phyloP scores from a whole-genome alignment of 768 basidiomycete genomes.

The Serendipita vermifera region DNA sequence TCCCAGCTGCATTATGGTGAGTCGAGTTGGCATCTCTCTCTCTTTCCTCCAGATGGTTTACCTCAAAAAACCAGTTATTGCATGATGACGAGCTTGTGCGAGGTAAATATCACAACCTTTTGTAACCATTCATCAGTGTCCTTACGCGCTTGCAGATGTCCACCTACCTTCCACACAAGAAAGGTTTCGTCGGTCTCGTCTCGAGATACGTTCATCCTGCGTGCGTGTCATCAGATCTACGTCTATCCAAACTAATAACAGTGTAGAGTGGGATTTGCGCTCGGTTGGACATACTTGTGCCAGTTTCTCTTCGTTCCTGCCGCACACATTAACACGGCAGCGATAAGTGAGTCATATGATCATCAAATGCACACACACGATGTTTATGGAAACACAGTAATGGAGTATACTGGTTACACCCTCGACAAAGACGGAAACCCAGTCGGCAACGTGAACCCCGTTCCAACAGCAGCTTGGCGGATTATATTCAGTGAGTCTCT shows the following conservation, averaged over 20 bases:
- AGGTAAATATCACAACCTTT: too few relatives aligned
- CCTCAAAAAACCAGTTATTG: neutral
- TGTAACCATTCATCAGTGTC: neutral
- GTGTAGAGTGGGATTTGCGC: slow-evolving; percentile 5
- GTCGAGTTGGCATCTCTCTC: neutral
- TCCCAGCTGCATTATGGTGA: neutral
- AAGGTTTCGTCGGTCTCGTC: slow-evolving; percentile 4
- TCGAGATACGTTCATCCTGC: slow-evolving; percentile 2
- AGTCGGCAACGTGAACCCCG: neutral
- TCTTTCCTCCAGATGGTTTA: neutral
- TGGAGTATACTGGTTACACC: neutral
- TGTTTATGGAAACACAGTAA: neutral
- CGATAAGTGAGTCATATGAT: neutral
- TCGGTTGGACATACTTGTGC: neutral
- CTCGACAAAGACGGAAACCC: neutral
- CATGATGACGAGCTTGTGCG: slow-evolving; percentile 6
- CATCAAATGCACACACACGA: neutral
- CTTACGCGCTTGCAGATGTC: neutral
- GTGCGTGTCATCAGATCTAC: neutral
- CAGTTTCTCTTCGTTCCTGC: slow-evolving; percentile 1
- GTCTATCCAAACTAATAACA: neutral
- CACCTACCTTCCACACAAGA: neutral
- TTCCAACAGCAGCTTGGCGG: neutral
- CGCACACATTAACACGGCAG: slow-evolving; percentile 4
- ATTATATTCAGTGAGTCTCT: neutral